phyloP scores from a whole-genome alignment of 164 flowering plant genomes.

The Buxus sempervirens region DNA sequence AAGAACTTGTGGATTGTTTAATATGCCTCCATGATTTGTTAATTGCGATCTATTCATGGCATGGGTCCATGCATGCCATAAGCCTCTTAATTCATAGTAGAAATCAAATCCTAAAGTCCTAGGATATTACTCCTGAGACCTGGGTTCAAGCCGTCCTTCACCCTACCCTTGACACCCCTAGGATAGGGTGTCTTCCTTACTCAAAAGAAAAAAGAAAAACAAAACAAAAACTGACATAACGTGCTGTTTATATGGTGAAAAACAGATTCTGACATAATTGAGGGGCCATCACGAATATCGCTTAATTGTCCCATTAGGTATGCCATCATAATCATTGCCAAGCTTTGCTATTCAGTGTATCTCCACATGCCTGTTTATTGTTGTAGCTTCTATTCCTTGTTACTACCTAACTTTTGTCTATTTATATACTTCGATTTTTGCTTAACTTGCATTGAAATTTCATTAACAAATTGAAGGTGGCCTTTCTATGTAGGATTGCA shows the following conservation, averaged over 20 bases:
- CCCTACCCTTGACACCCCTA: too few species aligned
- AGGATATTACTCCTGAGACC: too few species aligned
- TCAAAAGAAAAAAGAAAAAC: too few species aligned
- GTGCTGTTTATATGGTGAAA: constrained; percentile 9
- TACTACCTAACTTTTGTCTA: neutral
- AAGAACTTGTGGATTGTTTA: neutral
- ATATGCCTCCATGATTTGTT: neutral
- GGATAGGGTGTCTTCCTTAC: too few species aligned
- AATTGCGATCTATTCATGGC: neutral
- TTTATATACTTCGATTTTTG: too few species aligned
- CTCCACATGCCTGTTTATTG: neutral
- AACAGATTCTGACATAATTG: constrained; percentile 72
- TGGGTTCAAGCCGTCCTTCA: too few species aligned
- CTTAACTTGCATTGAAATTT: neutral
- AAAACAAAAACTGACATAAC: too few species aligned
- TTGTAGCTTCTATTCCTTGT: neutral
- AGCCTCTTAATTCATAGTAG: neutral
- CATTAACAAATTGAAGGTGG: too few species aligned
- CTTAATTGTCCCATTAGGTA: constrained; percentile 96
- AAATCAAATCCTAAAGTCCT: neutral
- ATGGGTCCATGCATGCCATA: neutral
- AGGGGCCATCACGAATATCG: constrained; percentile 83
- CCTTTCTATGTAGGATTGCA: too few species aligned
- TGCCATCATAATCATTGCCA: constrained; percentile 7
- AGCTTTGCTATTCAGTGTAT: neutral